A percentile compares a stretch with the other conserved stretches of the same genome.
These are phyloP conservation scores for Epichloe uncinata DNA, from an alignment of 2,329 filamentous ascomycete genomes.

Conservation along the genomic window DNA sequence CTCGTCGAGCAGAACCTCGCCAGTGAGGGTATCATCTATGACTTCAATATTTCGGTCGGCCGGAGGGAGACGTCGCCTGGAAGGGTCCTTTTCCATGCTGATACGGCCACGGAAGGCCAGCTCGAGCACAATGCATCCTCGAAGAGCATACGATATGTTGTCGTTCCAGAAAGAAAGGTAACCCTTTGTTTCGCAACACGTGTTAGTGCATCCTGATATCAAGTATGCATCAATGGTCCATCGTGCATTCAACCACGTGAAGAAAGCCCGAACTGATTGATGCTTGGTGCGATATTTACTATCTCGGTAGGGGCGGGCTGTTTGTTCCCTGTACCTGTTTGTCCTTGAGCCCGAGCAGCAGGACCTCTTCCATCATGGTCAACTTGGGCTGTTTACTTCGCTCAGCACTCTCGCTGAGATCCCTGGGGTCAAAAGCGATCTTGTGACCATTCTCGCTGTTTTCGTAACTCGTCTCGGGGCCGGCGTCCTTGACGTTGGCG, in stretches of 20 bases:
- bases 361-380: constrained; percentile 96
- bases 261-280: not conserved
- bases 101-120: constrained; percentile 90
- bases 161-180: constrained; percentile 99
- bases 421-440: constrained; percentile 93
- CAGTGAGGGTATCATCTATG: constrained; percentile 88
- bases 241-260: not conserved
- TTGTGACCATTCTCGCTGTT: constrained; percentile 93
- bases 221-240: not conserved
- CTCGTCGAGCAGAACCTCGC: constrained; percentile 94
- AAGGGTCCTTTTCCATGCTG: constrained; percentile 96
- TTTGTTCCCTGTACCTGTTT: constrained; percentile 61
- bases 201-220: constrained; percentile 2
- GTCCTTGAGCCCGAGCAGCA: constrained; percentile 91
- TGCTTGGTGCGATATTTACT: not conserved
- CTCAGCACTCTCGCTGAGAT: constrained; percentile 94
- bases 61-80: constrained; percentile 79
- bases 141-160: constrained; percentile 95
- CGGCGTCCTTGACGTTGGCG: constrained; percentile 38
- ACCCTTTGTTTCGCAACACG: constrained; percentile 44
- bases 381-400: constrained; percentile 95
- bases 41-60: constrained; percentile 94
- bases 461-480: constrained; percentile 74
- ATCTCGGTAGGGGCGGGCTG: not conserved
- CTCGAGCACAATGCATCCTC: constrained; percentile 97